These are phyloP conservation scores for Rhinocladiella similis DNA, from an alignment of 2,329 filamentous ascomycete genomes.

Conservation along the genomic window DNA sequence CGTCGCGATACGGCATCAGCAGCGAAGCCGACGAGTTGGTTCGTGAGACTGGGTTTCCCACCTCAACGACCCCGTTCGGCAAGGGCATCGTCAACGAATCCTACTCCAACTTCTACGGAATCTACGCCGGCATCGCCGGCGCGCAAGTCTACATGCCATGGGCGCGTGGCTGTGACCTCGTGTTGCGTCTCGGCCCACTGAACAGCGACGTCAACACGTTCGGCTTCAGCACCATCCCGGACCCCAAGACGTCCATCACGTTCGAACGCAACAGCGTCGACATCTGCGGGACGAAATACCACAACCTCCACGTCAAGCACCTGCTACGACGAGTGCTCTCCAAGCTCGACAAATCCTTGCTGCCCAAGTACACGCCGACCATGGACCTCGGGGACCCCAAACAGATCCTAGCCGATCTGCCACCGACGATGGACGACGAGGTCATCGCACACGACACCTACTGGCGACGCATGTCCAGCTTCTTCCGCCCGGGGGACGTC, in stretches of 20 bases:
- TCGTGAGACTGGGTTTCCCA: constrained; percentile 47
- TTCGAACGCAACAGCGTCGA: constrained; percentile 73
- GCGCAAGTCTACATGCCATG: constrained; percentile 39
- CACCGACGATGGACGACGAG: constrained; percentile 46
- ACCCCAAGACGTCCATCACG: constrained; percentile 61
- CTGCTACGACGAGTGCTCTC: constrained; percentile 71
- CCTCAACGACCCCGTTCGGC: constrained; percentile 49
- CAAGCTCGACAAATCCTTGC: constrained; percentile 48
- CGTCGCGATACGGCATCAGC: constrained; percentile 43
- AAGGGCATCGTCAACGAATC: constrained; percentile 55
- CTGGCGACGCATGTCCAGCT: constrained; percentile 59
- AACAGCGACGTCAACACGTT: constrained; percentile 49
- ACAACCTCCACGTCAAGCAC: constrained; percentile 73
- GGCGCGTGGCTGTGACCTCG: constrained; percentile 44
- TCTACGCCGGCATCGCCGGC: constrained; percentile 49
- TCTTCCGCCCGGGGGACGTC: constrained; percentile 56
- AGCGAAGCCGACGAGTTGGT: constrained; percentile 46
- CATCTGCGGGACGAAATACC: constrained; percentile 75
- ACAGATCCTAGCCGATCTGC: constrained; percentile 50
- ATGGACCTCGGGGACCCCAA: constrained; percentile 45
- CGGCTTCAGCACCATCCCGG: constrained; percentile 33
- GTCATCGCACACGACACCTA: constrained; percentile 59
- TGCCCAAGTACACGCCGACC: constrained; percentile 32
- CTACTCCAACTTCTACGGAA: constrained; percentile 49
- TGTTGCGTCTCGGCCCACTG: constrained; percentile 50